Conservation (phyloP, 495 filamentous ascomycete genomes). For the Penicillium argentinense region DNA sequence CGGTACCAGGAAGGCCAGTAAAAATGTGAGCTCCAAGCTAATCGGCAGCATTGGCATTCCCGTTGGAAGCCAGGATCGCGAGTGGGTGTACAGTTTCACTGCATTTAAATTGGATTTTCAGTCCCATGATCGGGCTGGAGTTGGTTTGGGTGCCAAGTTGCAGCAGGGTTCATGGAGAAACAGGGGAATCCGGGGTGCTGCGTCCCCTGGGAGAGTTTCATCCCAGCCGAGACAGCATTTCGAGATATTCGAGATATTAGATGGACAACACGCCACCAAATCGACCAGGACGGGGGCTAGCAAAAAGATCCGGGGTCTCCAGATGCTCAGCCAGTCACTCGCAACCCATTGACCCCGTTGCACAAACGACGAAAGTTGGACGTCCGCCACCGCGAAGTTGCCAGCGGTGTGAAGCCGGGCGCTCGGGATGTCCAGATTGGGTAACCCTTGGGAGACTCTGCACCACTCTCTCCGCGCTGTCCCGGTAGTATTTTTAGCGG, state of each 20-base stretch:
- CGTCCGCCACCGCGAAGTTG: not conserved
- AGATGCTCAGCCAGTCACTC: too few species aligned
- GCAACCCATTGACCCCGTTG: not conserved
- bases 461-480: slow-evolving; percentile 1
- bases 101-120: not conserved
- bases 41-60: not conserved
- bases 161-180: not conserved
- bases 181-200: not conserved
- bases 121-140: not conserved
- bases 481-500: slow-evolving; percentile 3
- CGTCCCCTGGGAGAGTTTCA: too few species aligned
- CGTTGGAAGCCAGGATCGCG: not conserved
- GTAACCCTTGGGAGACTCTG: slow-evolving; percentile 10
- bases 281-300: too few species aligned
- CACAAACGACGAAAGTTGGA: not conserved
- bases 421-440: slow-evolving; percentile 17
- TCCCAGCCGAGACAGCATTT: too few species aligned
- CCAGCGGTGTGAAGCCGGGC: slow-evolving; percentile 11
- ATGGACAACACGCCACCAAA: too few species aligned
- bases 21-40: slow-evolving; percentile 2
- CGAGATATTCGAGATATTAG: too few species aligned
- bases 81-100: not conserved
- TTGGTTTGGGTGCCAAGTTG: too few species aligned
- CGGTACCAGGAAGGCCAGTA: too few species aligned
- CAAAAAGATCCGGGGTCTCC: too few species aligned